Evolutionary conservation across 176 grass and related monocot genomes (phyloP).

Genomic region (Cocos nucifera): DNA sequence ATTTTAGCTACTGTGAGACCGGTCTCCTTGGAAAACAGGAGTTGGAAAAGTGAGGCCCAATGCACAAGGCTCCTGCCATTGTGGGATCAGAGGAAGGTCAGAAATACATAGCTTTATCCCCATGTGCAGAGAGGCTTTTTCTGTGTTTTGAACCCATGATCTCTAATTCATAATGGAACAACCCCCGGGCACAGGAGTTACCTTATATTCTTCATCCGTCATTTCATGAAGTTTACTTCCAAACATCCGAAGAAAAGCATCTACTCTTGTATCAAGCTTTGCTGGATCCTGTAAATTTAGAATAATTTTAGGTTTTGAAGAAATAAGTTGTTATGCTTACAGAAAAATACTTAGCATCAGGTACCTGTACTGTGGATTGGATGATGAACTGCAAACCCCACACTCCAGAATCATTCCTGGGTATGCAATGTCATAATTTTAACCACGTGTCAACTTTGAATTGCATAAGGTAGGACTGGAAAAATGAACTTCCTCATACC

Average conservation of each 20-base stretch:
- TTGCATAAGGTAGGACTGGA: neutral
- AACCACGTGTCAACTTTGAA: no score
- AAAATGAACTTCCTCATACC: constrained; percentile 30
- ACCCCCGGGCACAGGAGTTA: neutral
- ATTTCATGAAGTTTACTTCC: constrained; percentile 57
- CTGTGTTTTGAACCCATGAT: no score
- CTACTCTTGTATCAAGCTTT: constrained; percentile 68
- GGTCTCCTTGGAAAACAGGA: no score
- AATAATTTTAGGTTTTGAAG: constrained; percentile 17
- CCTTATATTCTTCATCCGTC: constrained; percentile 79
- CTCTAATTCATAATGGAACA: no score
- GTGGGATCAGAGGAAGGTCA: no score
- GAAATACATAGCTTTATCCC: no score
- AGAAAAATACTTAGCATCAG: neutral
- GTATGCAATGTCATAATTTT: constrained; percentile 4
- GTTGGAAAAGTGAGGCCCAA: no score
- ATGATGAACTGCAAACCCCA: constrained; percentile 86
- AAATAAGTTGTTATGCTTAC: constrained; percentile 3
- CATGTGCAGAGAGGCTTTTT: no score
- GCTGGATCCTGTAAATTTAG: constrained; percentile 56
- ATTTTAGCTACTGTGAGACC: no score
- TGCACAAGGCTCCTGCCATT: no score
- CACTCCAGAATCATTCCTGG: constrained; percentile 68
- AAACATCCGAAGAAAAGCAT: constrained; percentile 76
- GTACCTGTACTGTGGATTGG: constrained; percentile 84